Percentiles rank a stretch among this genome's conserved stretches.
Evolutionary conservation across 805 yeast genomes (phyloP).

Genomic region (Teunomyces lycoperdinae): DNA sequence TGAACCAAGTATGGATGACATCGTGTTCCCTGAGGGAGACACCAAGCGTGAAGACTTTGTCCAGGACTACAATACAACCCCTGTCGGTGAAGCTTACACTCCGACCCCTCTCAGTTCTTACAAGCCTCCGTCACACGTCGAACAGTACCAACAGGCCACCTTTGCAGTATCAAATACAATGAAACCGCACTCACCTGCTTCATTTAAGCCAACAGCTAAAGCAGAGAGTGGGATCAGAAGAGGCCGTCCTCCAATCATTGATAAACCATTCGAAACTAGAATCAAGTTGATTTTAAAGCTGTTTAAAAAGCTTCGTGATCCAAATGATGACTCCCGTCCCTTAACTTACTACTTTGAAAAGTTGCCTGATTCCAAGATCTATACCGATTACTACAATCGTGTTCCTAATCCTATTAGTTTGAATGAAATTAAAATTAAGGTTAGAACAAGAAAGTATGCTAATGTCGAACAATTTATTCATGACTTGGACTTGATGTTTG

Average conservation of each 20-base stretch:
- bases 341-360: constrained; percentile 72
- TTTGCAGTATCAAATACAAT: background rate
- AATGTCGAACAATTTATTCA: constrained; percentile 71
- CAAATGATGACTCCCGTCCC: constrained; percentile 43
- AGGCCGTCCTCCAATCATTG: constrained; percentile 90
- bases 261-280: constrained; percentile 87
- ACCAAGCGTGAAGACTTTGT: background rate
- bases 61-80: constrained; percentile 4
- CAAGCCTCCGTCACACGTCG: constrained; percentile 4
- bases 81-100: constrained; percentile 3
- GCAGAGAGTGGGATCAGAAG: constrained; percentile 58
- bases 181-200: constrained; percentile 5
- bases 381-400: constrained; percentile 53
- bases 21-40: constrained; percentile 9
- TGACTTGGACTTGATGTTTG: constrained; percentile 73
- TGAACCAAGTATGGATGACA: constrained; percentile 8
- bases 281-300: constrained; percentile 83
- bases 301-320: constrained; percentile 68
- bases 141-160: background rate
- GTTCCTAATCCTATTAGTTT: constrained; percentile 62
- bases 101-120: constrained; percentile 3
- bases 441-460: constrained; percentile 79
- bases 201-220: constrained; percentile 7
- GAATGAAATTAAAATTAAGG: constrained; percentile 73
- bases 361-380: constrained; percentile 64